phyloP scores from a whole-genome alignment of 805 yeast genomes.

The Isabelozyma heimii region DNA sequence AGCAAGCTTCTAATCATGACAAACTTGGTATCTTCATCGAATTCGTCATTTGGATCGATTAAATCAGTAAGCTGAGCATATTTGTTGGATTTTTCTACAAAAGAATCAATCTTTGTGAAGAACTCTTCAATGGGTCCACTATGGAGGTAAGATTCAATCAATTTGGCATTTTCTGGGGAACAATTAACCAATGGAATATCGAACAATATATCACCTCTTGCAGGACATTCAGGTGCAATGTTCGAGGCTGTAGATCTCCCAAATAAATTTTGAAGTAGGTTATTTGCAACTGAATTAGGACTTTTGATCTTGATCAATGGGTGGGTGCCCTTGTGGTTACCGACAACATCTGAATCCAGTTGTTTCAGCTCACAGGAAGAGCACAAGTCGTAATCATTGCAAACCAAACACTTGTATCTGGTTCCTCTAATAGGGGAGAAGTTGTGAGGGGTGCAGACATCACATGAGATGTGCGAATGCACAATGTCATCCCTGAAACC shows the following conservation, averaged over 20 bases:
- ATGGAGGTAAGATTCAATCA: slow-evolving; percentile 13
- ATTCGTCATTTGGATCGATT: slow-evolving; percentile 6
- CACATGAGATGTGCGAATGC: slow-evolving; percentile 31
- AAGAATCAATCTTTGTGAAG: slow-evolving; percentile 11
- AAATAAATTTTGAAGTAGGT: neutral
- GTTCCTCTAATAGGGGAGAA: slow-evolving; percentile 41
- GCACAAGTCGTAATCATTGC: slow-evolving; percentile 55
- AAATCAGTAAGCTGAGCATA: slow-evolving; percentile 17
- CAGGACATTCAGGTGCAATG: neutral
- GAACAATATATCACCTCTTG: slow-evolving; percentile 13
- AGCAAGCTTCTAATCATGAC: slow-evolving; percentile 20
- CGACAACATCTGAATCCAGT: slow-evolving; percentile 6
- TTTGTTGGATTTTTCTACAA: slow-evolving; percentile 19
- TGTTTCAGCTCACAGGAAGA: slow-evolving; percentile 25
- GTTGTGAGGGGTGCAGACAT: slow-evolving; percentile 27
- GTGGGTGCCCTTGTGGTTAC: slow-evolving; percentile 22
- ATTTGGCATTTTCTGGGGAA: slow-evolving; percentile 9
- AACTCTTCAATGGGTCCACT: slow-evolving; percentile 15
- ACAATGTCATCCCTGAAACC: slow-evolving; percentile 5
- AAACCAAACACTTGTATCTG: slow-evolving; percentile 51
- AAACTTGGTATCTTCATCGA: slow-evolving; percentile 19
- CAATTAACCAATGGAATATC: slow-evolving; percentile 25
- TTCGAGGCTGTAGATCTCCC: neutral
- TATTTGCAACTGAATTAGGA: slow-evolving; percentile 8
- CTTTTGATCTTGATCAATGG: slow-evolving; percentile 27